Evolutionary conservation across 306 rosid species (phyloP), one percentile per base, ranked within the genome.

Genomic region (Dicorynia guianensis): DNA sequence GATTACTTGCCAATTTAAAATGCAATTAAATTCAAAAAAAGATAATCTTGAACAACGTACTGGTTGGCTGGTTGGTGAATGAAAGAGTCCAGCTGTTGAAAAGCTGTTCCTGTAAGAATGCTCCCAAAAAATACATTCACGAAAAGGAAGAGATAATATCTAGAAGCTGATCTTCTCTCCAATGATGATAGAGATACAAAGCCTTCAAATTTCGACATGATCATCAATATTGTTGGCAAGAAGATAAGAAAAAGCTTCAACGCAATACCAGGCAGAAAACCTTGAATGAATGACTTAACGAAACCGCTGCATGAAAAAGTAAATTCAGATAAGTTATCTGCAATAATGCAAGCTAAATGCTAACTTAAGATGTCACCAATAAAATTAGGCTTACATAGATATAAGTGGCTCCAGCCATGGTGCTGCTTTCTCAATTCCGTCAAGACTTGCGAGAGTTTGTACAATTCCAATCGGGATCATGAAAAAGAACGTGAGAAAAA

Each of bases 161-260:
- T 85, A 69, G 97, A 87, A 56, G 99, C 99, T 18, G 97, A 82
- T 86, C 90, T 86, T 80, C 98, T 86, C 79, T 95, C 99, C 36
- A 95, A 90, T 66, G 96, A 83, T 58, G 99, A 95, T 33, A 68
- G 39, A 66, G 97, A 92, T 53, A 67, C 59, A 81, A 80, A 90
- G 56, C 98, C 99, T 87, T 96, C 99, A 66, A 92, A 89, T 74
- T 92, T 96, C 10, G 99, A 84, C 99, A 96, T 96, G n/a, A 96
- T 86, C 99, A 96, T 96, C 96, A 96, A 86, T 83, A 96, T 92
- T 14, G 93, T 12, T 15, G 99, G 98, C 86, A 96, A 80, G 69
- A 96, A 90, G 71, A 96, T 96, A 72, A 96, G 98, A 82, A 96
- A 96, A 57, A 96, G 75, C 93, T 90, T 96, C 96, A 96, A 74